Evolutionary conservation across 2,329 filamentous ascomycete genomes (phyloP), one percentile per base, ranked within the genome.

Genomic region (Aspergillus sclerotialis): DNA sequence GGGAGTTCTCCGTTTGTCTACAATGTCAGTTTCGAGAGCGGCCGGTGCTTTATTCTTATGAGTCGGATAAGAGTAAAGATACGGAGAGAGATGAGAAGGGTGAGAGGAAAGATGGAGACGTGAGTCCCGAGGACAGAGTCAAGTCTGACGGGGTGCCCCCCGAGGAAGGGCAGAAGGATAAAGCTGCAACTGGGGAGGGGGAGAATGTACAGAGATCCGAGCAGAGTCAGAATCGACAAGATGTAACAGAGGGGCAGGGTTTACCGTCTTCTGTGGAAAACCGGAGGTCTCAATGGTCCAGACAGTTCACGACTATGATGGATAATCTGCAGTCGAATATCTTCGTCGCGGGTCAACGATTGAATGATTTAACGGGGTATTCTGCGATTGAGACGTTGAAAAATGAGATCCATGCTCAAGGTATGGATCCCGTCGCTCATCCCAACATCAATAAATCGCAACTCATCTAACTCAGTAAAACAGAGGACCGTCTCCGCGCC

Each of bases 341-440:
- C 29, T 83, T 94, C 44, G 75, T 82, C 33, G 89, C 89, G 4
- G 86, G 86, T 2, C 85, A 92, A 57, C 83, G 84, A 39, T 76
- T 98, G 62, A 98, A 95, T 63, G 86, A 89, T 52, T 77, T 95
- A 35, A 98, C 92, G 2, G 92, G 92, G 45, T 98, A 96, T 68
- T 84, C 84, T 1, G 80, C 83, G 28, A 96, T 98, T 59, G 89
- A 95, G 60, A 69, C 76, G 15, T 76, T 98, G 47, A 93, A 94
- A 58, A 65, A 69, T 7, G 78, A 84, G 38, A 96, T 96, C 60
- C 72, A 79, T 11, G 60, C 65, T 14, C 82, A 80, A 64, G 75
- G 74, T 76, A 66, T 14, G 53, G 32, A 7, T 14, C 8, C 12
- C 12, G 3, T 17, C 31, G 11, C 21, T 18, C n/a, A 29, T 31